Evolutionary conservation across 1,284 basidiomycete genomes (phyloP).

Genomic region (Mycosarcoma maydis): DNA sequence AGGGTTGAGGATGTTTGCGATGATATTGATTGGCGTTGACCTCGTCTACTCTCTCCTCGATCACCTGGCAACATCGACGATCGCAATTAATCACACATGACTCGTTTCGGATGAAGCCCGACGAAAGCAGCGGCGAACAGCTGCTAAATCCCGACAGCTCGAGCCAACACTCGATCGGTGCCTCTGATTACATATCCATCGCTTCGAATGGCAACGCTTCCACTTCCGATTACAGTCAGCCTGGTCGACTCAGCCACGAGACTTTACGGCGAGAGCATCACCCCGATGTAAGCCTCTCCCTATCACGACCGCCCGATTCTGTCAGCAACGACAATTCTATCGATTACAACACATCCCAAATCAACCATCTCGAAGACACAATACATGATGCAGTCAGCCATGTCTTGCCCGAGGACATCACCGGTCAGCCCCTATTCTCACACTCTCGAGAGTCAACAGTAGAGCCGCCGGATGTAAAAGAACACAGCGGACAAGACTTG

Average conservation of each 20-base stretch:
- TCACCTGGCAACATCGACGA: too few relatives aligned
- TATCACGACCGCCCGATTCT: background rate
- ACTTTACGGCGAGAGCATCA: slow-evolving; percentile 13
- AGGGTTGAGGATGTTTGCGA: too few relatives aligned
- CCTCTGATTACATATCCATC: background rate
- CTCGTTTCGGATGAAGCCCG: slow-evolving; percentile 14
- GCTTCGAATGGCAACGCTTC: background rate
- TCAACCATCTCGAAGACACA: background rate
- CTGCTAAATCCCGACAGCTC: slow-evolving; percentile 1
- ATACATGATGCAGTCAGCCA: background rate
- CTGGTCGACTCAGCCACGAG: slow-evolving; percentile 17
- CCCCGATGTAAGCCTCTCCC: background rate
- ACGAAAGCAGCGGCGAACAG: slow-evolving; percentile 5
- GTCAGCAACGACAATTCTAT: background rate
- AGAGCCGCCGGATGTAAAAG: slow-evolving; percentile 7
- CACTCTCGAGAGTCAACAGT: slow-evolving; percentile 14
- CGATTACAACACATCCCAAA: background rate
- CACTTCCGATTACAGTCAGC: background rate
- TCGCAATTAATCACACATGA: slow-evolving; percentile 10
- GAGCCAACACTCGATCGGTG: background rate
- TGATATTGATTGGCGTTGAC: too few relatives aligned
- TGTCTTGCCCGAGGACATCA: background rate
- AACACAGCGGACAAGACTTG: background rate
- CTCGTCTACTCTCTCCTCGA: too few relatives aligned
- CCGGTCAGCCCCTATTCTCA: background rate